A percentile compares a stretch with the other conserved stretches of the same genome.
Conservation (phyloP, 2,329 filamentous ascomycete species). For the Cytospora paraplurivora region DNA sequence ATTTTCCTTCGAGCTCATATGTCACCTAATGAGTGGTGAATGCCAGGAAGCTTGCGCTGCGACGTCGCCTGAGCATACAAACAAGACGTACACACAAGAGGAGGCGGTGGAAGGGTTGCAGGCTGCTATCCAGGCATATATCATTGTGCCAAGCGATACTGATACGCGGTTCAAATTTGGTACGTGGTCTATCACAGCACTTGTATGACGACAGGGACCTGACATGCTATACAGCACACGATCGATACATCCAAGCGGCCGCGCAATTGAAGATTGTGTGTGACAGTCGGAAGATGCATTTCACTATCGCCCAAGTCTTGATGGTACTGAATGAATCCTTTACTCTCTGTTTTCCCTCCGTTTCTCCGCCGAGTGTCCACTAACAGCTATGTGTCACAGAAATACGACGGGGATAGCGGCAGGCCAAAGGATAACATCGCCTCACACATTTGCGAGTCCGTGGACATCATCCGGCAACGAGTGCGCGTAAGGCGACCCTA, state of each 20-base stretch:
- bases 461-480: conserved; percentile 70
- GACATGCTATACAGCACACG: conserved; percentile 58
- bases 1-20: conserved; percentile 82
- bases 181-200: background rate
- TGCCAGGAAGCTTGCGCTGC: conserved; percentile 55
- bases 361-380: background rate
- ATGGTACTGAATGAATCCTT: conserved; percentile 43
- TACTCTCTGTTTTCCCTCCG: background rate
- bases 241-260: conserved; percentile 80
- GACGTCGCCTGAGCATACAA: conserved; percentile 36
- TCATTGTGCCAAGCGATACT: conserved; percentile 78
- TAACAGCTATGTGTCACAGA: conserved; percentile 36
- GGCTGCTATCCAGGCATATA: conserved; percentile 74
- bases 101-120: conserved; percentile 81
- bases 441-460: conserved; percentile 77
- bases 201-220: background rate
- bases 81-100: conserved; percentile 60
- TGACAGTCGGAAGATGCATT: conserved; percentile 81
- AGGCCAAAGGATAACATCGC: conserved; percentile 72
- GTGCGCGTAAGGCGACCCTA: conserved; percentile 65
- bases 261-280: conserved; percentile 65
- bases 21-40: conserved; percentile 73
- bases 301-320: conserved; percentile 79
- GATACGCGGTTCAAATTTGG: conserved; percentile 83
- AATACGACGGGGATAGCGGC: conserved; percentile 64